Evolutionary conservation across 129 eudicot species (phyloP).

Genomic region (Artemisia annua): DNA sequence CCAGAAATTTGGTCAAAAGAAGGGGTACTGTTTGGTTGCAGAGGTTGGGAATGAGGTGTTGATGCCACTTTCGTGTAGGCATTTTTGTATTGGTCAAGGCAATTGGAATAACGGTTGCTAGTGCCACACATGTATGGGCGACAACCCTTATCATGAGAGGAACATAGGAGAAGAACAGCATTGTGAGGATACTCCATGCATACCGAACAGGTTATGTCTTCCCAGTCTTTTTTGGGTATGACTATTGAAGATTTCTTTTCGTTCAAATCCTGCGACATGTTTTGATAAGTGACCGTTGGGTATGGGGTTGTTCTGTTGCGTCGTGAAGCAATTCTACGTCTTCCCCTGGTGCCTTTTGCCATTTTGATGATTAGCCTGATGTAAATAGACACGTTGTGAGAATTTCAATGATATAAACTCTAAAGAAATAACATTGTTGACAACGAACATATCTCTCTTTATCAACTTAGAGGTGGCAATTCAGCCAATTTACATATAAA

Average conservation of each 20-base stretch:
- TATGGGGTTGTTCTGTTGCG: constrained; percentile 67
- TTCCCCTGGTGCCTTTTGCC: constrained; percentile 83
- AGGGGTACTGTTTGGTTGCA: constrained; percentile 28
- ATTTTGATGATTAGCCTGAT: constrained; percentile 37
- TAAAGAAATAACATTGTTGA: background rate
- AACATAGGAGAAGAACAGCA: constrained; percentile 90
- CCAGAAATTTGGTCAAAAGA: constrained; percentile 33
- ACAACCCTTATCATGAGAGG: constrained; percentile 90
- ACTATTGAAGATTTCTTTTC: constrained; percentile 42
- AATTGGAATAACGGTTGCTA: constrained; percentile 83
- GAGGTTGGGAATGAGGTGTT: constrained; percentile 25
- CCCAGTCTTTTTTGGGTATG: constrained; percentile 73
- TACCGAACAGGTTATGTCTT: constrained; percentile 85
- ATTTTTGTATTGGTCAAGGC: constrained; percentile 88
- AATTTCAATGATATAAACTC: constrained; percentile 1
- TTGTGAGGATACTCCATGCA: constrained; percentile 98
- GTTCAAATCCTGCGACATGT: constrained; percentile 25
- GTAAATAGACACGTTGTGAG: constrained; percentile 10
- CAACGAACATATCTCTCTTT: too few relatives aligned
- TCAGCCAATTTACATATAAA: too few relatives aligned
- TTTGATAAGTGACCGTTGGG: constrained; percentile 35
- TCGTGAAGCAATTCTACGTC: constrained; percentile 70
- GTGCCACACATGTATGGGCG: constrained; percentile 99
- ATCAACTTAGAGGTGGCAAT: background rate
- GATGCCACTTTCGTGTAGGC: constrained; percentile 58